Evolutionary conservation across 2,329 filamentous ascomycete species (phyloP).

Genomic region (Pseudonectria buxi): DNA sequence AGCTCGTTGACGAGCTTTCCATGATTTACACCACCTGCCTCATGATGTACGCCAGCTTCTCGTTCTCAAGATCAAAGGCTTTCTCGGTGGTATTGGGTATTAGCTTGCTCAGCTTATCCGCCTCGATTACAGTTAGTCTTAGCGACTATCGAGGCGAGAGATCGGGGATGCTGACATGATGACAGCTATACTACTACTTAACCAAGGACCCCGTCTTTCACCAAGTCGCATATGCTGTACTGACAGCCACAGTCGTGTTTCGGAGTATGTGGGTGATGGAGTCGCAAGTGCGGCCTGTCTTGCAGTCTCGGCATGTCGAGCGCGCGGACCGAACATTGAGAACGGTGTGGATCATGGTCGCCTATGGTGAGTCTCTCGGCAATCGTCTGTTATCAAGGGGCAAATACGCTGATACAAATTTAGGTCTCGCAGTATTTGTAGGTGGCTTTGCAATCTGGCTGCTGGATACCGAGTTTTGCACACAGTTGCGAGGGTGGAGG

Average conservation of each 20-base stretch:
- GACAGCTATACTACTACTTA: slow-evolving; percentile 59
- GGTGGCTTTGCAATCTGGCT: slow-evolving; percentile 72
- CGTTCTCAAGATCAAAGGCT: slow-evolving; percentile 51
- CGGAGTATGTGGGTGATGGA: slow-evolving; percentile 73
- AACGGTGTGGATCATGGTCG: slow-evolving; percentile 72
- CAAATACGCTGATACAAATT: background rate
- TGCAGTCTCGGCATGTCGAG: slow-evolving; percentile 37
- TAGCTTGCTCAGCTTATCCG: slow-evolving; percentile 47
- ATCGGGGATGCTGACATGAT: background rate
- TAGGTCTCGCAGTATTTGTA: slow-evolving; percentile 57
- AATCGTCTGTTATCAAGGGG: background rate
- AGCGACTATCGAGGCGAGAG: slow-evolving; percentile 1
- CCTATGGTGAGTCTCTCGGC: slow-evolving; percentile 32
- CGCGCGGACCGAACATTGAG: slow-evolving; percentile 44
- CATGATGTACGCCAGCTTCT: slow-evolving; percentile 62
- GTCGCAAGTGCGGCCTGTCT: slow-evolving; percentile 37
- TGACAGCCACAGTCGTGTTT: slow-evolving; percentile 64
- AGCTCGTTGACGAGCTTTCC: slow-evolving; percentile 52
- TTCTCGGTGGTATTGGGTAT: slow-evolving; percentile 50
- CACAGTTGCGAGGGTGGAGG: slow-evolving; percentile 57
- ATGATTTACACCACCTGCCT: slow-evolving; percentile 56
- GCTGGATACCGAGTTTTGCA: slow-evolving; percentile 71
- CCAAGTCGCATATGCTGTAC: slow-evolving; percentile 67
- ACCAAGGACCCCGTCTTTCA: slow-evolving; percentile 79
- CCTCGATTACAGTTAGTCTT: slow-evolving; percentile 63